phyloP scores from a whole-genome alignment of 2,329 filamentous ascomycete genomes.

The Grosmannia serpens region DNA sequence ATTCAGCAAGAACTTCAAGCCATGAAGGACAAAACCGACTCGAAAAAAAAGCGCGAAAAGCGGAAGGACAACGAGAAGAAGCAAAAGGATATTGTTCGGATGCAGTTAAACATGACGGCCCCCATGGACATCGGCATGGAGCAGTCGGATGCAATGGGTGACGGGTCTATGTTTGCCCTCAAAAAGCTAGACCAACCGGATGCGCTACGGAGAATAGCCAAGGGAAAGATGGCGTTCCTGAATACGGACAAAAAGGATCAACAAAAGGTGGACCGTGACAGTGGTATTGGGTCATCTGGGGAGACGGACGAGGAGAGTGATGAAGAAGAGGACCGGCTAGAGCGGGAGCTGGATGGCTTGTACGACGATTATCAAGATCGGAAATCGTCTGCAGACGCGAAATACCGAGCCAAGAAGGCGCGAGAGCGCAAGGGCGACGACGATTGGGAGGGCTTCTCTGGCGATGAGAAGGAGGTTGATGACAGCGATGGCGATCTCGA shows the following conservation, averaged over 20 bases:
- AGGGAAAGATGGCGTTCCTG: slow-evolving; percentile 66
- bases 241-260: slow-evolving; percentile 23
- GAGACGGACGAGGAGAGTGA: slow-evolving; percentile 56
- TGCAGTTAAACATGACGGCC: slow-evolving; percentile 95
- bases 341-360: slow-evolving; percentile 74
- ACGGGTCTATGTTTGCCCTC: slow-evolving; percentile 76
- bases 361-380: slow-evolving; percentile 78
- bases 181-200: slow-evolving; percentile 70
- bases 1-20: slow-evolving; percentile 80
- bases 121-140: slow-evolving; percentile 95
- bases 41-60: slow-evolving; percentile 71
- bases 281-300: slow-evolving; percentile 40
- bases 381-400: slow-evolving; percentile 70
- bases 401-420: slow-evolving; percentile 81
- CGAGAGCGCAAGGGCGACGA: slow-evolving; percentile 71
- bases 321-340: slow-evolving; percentile 69
- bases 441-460: slow-evolving; percentile 86
- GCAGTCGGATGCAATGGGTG: slow-evolving; percentile 64
- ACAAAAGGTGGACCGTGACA: slow-evolving; percentile 45
- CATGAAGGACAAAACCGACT: slow-evolving; percentile 65
- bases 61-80: slow-evolving; percentile 87
- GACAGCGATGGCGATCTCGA: slow-evolving; percentile 44
- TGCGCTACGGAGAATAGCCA: slow-evolving; percentile 55
- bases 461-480: slow-evolving; percentile 34
- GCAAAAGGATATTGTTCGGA: slow-evolving; percentile 84